Percentiles rank a stretch among this genome's conserved stretches.
Conservation (phyloP, 116 monocot species). For the Zostera marina region DNA sequence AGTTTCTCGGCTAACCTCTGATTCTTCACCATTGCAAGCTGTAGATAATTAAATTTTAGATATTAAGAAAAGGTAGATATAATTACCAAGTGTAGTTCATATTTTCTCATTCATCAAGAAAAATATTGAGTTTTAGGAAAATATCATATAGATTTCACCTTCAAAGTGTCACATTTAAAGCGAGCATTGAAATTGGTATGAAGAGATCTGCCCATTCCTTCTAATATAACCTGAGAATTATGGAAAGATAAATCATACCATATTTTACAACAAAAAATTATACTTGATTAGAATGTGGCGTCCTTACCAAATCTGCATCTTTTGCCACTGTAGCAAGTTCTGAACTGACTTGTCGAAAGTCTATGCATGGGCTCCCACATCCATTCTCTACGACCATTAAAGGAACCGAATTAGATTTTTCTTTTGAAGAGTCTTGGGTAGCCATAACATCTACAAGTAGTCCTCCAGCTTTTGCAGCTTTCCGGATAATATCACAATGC, state of each 20-base stretch:
- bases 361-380: slow-evolving; percentile 83
- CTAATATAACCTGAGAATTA: slow-evolving; percentile 14
- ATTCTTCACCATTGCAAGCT: slow-evolving; percentile 98
- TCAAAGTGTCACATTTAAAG: slow-evolving; percentile 81
- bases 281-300: not conserved
- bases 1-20: slow-evolving; percentile 90
- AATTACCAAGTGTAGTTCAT: not conserved
- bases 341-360: slow-evolving; percentile 88
- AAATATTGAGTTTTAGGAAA: too few relatives aligned
- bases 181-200: slow-evolving; percentile 88
- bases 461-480: slow-evolving; percentile 95
- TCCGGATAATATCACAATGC: slow-evolving; percentile 79
- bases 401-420: slow-evolving; percentile 34
- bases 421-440: slow-evolving; percentile 34
- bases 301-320: slow-evolving; percentile 75
- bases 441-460: slow-evolving; percentile 84
- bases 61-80: not conserved
- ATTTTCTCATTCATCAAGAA: not conserved
- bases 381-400: slow-evolving; percentile 95
- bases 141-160: slow-evolving; percentile 23
- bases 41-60: not conserved
- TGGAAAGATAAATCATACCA: not conserved
- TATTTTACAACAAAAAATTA: not conserved
- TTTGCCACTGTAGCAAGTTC: slow-evolving; percentile 85
- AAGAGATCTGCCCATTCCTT: slow-evolving; percentile 93